Evolutionary conservation across 2,329 filamentous ascomycete species (phyloP).

Genomic region (Epichloe festucae): DNA sequence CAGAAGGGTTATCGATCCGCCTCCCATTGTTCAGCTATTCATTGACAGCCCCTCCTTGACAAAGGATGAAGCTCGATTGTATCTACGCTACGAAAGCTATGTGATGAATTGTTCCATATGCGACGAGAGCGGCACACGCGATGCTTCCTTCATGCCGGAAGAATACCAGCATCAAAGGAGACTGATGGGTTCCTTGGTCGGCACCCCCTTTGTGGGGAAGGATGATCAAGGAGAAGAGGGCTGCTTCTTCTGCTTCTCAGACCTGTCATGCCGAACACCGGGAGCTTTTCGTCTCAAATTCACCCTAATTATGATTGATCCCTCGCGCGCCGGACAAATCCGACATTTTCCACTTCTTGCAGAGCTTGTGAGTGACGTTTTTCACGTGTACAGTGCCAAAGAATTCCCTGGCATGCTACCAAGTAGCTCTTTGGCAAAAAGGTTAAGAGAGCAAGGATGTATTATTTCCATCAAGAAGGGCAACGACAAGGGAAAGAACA

Average conservation of each 20-base stretch:
- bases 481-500: constrained; percentile 44
- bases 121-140: constrained; percentile 52
- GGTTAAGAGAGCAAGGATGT: constrained; percentile 65
- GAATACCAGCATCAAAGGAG: constrained; percentile 61
- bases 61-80: constrained; percentile 36
- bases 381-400: constrained; percentile 71
- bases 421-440: constrained; percentile 60
- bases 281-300: constrained; percentile 66
- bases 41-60: constrained; percentile 45
- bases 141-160: constrained; percentile 59
- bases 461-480: constrained; percentile 81
- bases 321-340: constrained; percentile 33
- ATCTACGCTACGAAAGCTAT: constrained; percentile 48
- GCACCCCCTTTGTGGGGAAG: constrained; percentile 61
- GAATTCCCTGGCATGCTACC: constrained; percentile 77
- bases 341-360: constrained; percentile 37
- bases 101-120: constrained; percentile 68
- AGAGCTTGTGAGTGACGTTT: constrained; percentile 51
- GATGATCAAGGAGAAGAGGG: constrained; percentile 63
- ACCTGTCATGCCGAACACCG: constrained; percentile 66
- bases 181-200: constrained; percentile 68
- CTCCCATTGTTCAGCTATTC: constrained; percentile 64
- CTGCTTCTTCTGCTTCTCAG: constrained; percentile 77
- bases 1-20: constrained; percentile 69
- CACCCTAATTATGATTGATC: constrained; percentile 58